Conservation (phyloP, 73 alveolate species). For the Paramecium caudatum region DNA sequence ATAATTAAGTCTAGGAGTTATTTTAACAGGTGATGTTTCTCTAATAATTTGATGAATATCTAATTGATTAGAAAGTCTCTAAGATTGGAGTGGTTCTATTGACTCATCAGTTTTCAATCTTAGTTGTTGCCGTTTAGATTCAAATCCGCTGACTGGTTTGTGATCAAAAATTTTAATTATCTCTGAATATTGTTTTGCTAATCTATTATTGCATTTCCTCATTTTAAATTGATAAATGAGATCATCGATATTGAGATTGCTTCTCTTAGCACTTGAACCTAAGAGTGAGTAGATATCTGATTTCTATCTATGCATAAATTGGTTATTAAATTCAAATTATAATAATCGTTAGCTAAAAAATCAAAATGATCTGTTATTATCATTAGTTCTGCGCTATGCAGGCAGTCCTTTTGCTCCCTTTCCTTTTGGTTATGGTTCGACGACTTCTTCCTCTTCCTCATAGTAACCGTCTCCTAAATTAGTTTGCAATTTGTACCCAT, state of each 20-base stretch:
- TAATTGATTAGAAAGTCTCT: background rate
- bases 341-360: constrained; percentile 44
- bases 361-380: constrained; percentile 64
- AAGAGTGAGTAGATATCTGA: no score
- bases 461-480: constrained; percentile 45
- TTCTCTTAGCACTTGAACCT: background rate
- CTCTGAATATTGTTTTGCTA: constrained; percentile 17
- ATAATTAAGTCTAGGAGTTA: background rate
- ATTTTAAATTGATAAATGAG: background rate
- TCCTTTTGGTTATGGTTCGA: constrained; percentile 4
- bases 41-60: constrained; percentile 9
- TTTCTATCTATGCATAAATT: constrained; percentile 12
- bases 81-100: background rate
- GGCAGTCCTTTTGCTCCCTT: constrained; percentile 38
- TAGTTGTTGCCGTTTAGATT: background rate
- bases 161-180: constrained; percentile 37
- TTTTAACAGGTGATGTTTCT: constrained; percentile 51
- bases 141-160: background rate
- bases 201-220: constrained; percentile 30
- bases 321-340: constrained; percentile 40
- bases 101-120: constrained; percentile 14
- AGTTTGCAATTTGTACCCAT: constrained; percentile 55
- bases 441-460: constrained; percentile 29
- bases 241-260: constrained; percentile 41
- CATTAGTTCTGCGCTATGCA: constrained; percentile 42